Base-by-base conservation (phyloP, 768 basidiomycete genomes). In the Dioszegia hungarica region DNA sequence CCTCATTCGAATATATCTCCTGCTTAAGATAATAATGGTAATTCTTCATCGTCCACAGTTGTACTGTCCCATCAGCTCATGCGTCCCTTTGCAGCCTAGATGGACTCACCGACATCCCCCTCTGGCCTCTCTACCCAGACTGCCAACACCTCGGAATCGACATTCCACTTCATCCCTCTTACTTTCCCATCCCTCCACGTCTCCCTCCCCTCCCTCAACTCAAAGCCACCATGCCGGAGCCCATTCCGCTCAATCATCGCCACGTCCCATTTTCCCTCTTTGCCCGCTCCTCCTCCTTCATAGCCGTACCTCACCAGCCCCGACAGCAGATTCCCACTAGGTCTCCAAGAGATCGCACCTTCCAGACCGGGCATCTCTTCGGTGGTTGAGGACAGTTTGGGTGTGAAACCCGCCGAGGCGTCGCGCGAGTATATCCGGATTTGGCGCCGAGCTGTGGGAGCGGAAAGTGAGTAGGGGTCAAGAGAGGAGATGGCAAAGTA, bases 11-110 rank as follows among this genome's bases (percentile, higher is more conserved):
- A 19, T 77, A 67, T 33, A 95, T 79, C 71, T 93, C 90, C 72
- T 94, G 90, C 76, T 97, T 97, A 57, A 97, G 82, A 77, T 97
- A 95, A 90, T 95, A 98, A 70, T 97, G 86, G 74, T 95, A 98
- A 71, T 99, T 99, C 28, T 88, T 85, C 6, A 82, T 89, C 0
- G 90, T 88, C 91, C 92, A 99, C 0, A 98, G 78, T 77, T 99
- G 95, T 17, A 98, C 90, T 86, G 72, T 5, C 15, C 44, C 50
- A n/a, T 22, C 29, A 47, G 55, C 55, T 31, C 24, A 19, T 9
- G 17, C 14, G 20, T 24, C 31, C 31, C 15, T 11, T 12, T 33
- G 22, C 34, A 14, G 19, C 12, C 27, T n/a, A 2, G 10, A 17
- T 4, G 17, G 10, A 77, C 84, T 73, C 67, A 89, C 89, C 85